These are phyloP conservation scores for Candida coleopterorum DNA, from an alignment of 805 yeast genomes.

Conservation along the genomic window DNA sequence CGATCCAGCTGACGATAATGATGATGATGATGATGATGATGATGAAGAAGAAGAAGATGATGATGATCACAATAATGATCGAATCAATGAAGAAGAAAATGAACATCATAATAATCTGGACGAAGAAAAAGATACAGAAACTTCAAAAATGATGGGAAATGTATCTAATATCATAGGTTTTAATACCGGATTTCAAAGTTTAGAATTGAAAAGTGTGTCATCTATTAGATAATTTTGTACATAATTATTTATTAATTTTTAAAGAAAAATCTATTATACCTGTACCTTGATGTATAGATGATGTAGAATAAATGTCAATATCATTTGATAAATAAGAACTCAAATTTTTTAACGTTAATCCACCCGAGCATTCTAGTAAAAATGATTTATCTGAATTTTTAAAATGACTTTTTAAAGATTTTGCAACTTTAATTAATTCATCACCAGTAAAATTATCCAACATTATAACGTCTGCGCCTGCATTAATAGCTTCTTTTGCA, in stretches of 20 bases:
- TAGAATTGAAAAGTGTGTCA: constrained; percentile 32
- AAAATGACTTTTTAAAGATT: constrained; percentile 55
- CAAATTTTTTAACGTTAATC: constrained; percentile 69
- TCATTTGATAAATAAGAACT: constrained; percentile 63
- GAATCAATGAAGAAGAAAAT: constrained; percentile 12
- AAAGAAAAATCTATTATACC: constrained; percentile 78
- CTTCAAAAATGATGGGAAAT: constrained; percentile 25
- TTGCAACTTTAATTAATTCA: constrained; percentile 61
- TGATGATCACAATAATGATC: constrained; percentile 10
- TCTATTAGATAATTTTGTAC: constrained; percentile 19
- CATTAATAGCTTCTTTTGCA: constrained; percentile 87
- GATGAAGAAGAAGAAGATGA: constrained; percentile 11
- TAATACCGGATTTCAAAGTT: constrained; percentile 38
- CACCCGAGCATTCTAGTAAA: constrained; percentile 88
- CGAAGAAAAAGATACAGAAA: constrained; percentile 18
- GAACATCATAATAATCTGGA: too few species aligned
- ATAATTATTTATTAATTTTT: constrained; percentile 42
- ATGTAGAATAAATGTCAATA: constrained; percentile 86
- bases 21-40: constrained; percentile 12
- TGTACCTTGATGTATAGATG: constrained; percentile 90
- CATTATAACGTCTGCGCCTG: constrained; percentile 96
- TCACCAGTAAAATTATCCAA: constrained; percentile 78
- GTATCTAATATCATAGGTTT: constrained; percentile 38
- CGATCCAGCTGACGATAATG: background rate
- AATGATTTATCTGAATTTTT: constrained; percentile 42